Evolutionary conservation across 352 stramenopile species (phyloP).

Genomic region (Pythium utonaiense): DNA sequence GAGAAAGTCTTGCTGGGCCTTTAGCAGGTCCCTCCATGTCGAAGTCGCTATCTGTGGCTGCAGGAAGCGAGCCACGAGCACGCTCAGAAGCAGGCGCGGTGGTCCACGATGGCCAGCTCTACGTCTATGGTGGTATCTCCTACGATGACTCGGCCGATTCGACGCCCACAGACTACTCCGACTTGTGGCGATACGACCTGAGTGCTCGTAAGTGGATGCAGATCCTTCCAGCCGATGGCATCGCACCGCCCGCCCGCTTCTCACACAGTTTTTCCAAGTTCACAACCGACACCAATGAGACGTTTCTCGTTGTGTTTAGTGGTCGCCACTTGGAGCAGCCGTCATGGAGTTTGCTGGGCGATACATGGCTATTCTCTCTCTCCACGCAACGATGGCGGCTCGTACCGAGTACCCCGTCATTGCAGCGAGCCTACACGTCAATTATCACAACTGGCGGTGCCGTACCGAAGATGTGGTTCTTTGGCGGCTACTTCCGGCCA

Average conservation of each 20-base stretch:
- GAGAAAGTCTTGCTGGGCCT: background rate
- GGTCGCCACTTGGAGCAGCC: conserved; percentile 43
- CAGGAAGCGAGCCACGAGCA: conserved; percentile 19
- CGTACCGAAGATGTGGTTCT: conserved; percentile 59
- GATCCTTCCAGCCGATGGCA: conserved; percentile 23
- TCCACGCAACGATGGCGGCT: conserved; percentile 34
- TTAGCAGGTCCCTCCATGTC: background rate
- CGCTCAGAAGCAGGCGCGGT: conserved; percentile 52
- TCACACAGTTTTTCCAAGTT: conserved; percentile 53
- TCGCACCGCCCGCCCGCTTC: conserved; percentile 42
- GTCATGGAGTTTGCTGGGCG: conserved; percentile 48
- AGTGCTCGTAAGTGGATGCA: conserved; percentile 35
- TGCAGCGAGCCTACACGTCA: conserved; percentile 61
- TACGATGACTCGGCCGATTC: conserved; percentile 46
- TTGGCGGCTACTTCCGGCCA: conserved; percentile 63
- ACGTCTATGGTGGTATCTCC: conserved; percentile 67
- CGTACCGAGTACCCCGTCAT: conserved; percentile 15
- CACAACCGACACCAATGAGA: conserved; percentile 23
- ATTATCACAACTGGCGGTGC: conserved; percentile 34
- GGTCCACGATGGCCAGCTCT: conserved; percentile 43
- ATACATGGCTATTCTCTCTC: conserved; percentile 65
- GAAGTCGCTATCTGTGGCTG: background rate
- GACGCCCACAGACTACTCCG: conserved; percentile 42
- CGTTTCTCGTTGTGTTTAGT: conserved; percentile 57
- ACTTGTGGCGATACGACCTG: conserved; percentile 67